These are phyloP conservation scores for Citeromyces matritensis DNA, from an alignment of 805 yeast genomes.

Conservation along the genomic window DNA sequence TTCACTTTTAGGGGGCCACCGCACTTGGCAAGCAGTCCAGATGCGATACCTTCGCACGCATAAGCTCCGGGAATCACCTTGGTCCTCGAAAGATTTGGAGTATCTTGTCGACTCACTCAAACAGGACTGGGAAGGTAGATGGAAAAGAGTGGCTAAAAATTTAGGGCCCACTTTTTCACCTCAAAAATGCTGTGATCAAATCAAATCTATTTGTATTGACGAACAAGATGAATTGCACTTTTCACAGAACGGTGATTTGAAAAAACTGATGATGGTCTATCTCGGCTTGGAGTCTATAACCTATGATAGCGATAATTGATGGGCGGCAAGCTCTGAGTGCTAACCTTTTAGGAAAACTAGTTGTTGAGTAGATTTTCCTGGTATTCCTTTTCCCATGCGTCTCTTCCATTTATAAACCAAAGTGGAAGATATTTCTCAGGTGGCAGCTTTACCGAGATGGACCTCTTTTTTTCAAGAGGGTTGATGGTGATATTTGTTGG, in stretches of 20 bases:
- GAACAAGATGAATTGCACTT: slow-evolving; percentile 13
- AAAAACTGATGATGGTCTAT: slow-evolving; percentile 18
- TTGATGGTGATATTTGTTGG: slow-evolving; percentile 14
- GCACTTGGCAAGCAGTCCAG: slow-evolving; percentile 30
- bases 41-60: slow-evolving; percentile 27
- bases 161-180: slow-evolving; percentile 13
- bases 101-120: slow-evolving; percentile 14
- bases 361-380: too few relatives aligned
- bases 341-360: too few relatives aligned
- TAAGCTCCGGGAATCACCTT: slow-evolving; percentile 16
- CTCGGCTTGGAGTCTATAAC: slow-evolving; percentile 19
- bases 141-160: slow-evolving; percentile 20
- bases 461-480: slow-evolving; percentile 19
- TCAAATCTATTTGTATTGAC: slow-evolving; percentile 12
- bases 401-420: slow-evolving; percentile 59
- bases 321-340: too few relatives aligned
- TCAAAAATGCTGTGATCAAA: slow-evolving; percentile 15
- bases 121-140: slow-evolving; percentile 23
- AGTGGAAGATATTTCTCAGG: slow-evolving; percentile 47
- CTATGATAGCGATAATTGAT: slow-evolving; percentile 12
- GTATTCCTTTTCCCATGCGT: slow-evolving; percentile 37
- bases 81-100: slow-evolving; percentile 18
- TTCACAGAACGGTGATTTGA: slow-evolving; percentile 5
- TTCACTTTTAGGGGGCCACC: slow-evolving; percentile 12
- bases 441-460: slow-evolving; percentile 37